These are phyloP conservation scores for Marasmius oreades DNA, from an alignment of 1,284 basidiomycete species.

Conservation along the genomic window DNA sequence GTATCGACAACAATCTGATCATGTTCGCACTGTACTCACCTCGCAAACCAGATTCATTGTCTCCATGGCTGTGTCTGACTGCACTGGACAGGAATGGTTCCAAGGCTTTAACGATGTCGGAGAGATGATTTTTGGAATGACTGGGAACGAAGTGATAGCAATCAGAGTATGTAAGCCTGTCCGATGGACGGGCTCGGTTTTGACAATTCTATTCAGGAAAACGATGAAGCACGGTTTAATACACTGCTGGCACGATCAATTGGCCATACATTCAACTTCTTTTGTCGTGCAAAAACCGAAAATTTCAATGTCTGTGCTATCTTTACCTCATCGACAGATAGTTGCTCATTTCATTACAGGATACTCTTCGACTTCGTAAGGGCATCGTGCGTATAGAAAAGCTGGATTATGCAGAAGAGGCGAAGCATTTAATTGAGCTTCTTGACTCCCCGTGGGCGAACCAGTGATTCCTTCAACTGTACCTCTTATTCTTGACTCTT, in stretches of 20 bases:
- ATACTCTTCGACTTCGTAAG: slow-evolving; percentile 77
- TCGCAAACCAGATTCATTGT: slow-evolving; percentile 75
- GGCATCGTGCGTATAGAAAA: slow-evolving; percentile 66
- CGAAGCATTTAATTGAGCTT: slow-evolving; percentile 53
- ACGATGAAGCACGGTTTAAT: slow-evolving; percentile 63
- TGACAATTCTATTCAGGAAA: slow-evolving; percentile 42
- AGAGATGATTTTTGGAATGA: slow-evolving; percentile 70
- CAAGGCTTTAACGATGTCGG: slow-evolving; percentile 97
- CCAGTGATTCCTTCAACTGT: not conserved
- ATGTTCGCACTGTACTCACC: not conserved
- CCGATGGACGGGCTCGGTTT: not conserved
- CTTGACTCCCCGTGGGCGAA: slow-evolving; percentile 40
- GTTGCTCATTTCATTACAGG: slow-evolving; percentile 39
- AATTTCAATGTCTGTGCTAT: slow-evolving; percentile 69
- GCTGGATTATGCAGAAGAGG: slow-evolving; percentile 76
- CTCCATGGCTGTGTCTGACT: slow-evolving; percentile 85
- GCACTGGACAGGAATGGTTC: slow-evolving; percentile 88
- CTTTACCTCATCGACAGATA: not conserved
- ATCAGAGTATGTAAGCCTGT: slow-evolving; percentile 51
- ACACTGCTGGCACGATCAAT: slow-evolving; percentile 62
- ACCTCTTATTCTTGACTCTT: not conserved
- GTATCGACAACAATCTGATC: slow-evolving; percentile 39
- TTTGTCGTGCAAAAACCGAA: slow-evolving; percentile 86
- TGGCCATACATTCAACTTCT: slow-evolving; percentile 79
- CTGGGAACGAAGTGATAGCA: slow-evolving; percentile 77